These are phyloP conservation scores for Zopfochytrium polystomum DNA, from an alignment of 371 early-diverging fungal species.

Conservation along the genomic window DNA sequence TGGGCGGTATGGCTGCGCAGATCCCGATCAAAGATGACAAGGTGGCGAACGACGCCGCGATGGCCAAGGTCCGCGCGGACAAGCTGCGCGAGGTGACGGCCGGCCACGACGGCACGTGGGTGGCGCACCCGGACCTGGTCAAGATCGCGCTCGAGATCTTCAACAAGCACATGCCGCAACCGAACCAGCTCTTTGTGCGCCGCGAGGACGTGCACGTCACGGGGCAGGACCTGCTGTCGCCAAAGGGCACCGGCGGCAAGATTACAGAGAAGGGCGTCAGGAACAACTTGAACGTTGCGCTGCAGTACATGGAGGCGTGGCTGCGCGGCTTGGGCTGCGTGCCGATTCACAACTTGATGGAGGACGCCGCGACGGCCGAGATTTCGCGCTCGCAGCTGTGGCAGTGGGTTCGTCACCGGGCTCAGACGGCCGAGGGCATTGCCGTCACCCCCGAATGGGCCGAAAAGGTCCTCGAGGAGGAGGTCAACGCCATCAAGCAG, in stretches of 20 bases:
- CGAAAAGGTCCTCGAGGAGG: slow-evolving; percentile 78
- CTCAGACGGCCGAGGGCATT: slow-evolving; percentile 76
- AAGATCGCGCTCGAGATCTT: slow-evolving; percentile 83
- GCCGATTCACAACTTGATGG: slow-evolving; percentile 95
- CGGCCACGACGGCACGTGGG: slow-evolving; percentile 32
- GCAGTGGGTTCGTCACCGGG: slow-evolving; percentile 93
- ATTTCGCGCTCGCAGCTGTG: slow-evolving; percentile 94
- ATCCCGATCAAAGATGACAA: slow-evolving; percentile 92
- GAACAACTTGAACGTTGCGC: too few species aligned
- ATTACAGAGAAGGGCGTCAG: slow-evolving; percentile 87
- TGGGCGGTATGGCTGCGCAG: slow-evolving; percentile 98
- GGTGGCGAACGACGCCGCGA: slow-evolving; percentile 81
- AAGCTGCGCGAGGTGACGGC: slow-evolving; percentile 85
- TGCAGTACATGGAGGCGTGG: slow-evolving; percentile 92
- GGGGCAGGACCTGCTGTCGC: slow-evolving; percentile 79
- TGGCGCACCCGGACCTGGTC: slow-evolving; percentile 94
- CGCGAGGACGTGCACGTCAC: slow-evolving; percentile 87
- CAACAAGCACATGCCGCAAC: slow-evolving; percentile 89
- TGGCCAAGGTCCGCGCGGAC: slow-evolving; percentile 89
- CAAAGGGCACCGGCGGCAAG: slow-evolving; percentile 66
- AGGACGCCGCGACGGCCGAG: slow-evolving; percentile 97
- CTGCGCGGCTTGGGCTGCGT: too few species aligned
- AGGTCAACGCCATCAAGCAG: slow-evolving; percentile 65
- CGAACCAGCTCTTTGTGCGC: slow-evolving; percentile 89
- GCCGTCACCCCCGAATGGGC: slow-evolving; percentile 72